Conservation (phyloP, 345 rosid genomes). For the Lepidium africanum region DNA sequence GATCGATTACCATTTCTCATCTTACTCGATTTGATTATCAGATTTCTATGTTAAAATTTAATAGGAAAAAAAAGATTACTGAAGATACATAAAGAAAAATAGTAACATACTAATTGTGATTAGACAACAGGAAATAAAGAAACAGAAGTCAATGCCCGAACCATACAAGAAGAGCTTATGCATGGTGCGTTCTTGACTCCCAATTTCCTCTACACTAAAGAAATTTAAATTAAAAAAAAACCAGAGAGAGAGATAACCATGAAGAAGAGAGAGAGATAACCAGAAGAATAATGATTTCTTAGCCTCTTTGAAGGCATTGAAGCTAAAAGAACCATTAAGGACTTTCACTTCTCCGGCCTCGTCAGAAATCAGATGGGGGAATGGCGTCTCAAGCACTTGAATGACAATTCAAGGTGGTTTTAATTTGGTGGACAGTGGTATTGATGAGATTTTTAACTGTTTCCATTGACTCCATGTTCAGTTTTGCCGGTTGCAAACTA, state of each 20-base stretch:
- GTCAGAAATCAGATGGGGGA: slow-evolving; percentile 25
- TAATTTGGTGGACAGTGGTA: slow-evolving; percentile 92
- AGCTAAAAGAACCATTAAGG: neutral
- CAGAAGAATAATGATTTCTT: slow-evolving; percentile 20
- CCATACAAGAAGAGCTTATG: slow-evolving; percentile 43
- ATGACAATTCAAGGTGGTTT: slow-evolving; percentile 77
- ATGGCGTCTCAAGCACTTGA: slow-evolving; percentile 28
- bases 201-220: slow-evolving; percentile 21
- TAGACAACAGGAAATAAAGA: neutral
- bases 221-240: too few species aligned
- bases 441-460: slow-evolving; percentile 85
- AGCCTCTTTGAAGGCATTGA: slow-evolving; percentile 14
- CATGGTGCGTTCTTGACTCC: slow-evolving; percentile 99
- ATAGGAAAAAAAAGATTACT: too few species aligned
- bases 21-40: too few species aligned
- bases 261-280: neutral
- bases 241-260: too few species aligned
- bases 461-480: slow-evolving; percentile 85
- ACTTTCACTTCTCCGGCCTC: slow-evolving; percentile 16
- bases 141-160: slow-evolving; percentile 97
- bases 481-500: slow-evolving; percentile 75
- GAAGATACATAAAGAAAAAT: too few species aligned
- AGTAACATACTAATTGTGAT: neutral
- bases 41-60: too few species aligned
- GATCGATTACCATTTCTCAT: too few species aligned